Conservation (phyloP, 768 basidiomycete species). For the Scleroderma citrinum region DNA sequence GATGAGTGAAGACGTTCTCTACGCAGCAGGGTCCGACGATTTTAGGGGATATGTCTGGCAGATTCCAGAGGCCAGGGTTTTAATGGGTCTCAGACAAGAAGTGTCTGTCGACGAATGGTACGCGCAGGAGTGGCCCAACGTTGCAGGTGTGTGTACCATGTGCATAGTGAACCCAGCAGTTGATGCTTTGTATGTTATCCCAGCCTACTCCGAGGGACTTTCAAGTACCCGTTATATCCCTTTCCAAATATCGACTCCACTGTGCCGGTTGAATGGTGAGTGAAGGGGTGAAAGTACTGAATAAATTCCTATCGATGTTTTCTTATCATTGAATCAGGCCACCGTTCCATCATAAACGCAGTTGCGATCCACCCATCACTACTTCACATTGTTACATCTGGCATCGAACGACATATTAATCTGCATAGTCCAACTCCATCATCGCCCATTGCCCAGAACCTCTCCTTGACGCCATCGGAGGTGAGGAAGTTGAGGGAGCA, state of each 20-base stretch:
- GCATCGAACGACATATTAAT: conserved; percentile 64
- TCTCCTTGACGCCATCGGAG: conserved; percentile 40
- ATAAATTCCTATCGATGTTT: background rate
- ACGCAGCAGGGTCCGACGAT: conserved; percentile 77
- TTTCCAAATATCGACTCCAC: conserved; percentile 54
- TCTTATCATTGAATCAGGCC: conserved; percentile 40
- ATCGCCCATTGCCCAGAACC: conserved; percentile 43
- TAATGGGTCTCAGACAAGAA: conserved; percentile 41
- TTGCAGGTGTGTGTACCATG: conserved; percentile 34
- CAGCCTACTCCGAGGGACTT: conserved; percentile 43
- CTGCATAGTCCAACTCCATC: conserved; percentile 63
- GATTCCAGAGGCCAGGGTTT: conserved; percentile 45
- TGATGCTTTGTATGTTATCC: conserved; percentile 3
- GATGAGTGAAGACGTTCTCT: conserved; percentile 50
- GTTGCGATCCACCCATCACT: conserved; percentile 66
- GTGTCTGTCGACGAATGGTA: conserved; percentile 45
- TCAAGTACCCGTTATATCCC: conserved; percentile 49
- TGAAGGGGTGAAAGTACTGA: background rate
- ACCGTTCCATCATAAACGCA: conserved; percentile 74
- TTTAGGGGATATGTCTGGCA: conserved; percentile 78
- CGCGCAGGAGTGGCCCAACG: conserved; percentile 22
- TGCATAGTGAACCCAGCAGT: conserved; percentile 8
- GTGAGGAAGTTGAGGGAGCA: conserved; percentile 42
- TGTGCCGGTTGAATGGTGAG: conserved; percentile 53
- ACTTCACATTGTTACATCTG: conserved; percentile 61